Conservation (phyloP, 495 filamentous ascomycete species). For the Tuber umbilicatum region DNA sequence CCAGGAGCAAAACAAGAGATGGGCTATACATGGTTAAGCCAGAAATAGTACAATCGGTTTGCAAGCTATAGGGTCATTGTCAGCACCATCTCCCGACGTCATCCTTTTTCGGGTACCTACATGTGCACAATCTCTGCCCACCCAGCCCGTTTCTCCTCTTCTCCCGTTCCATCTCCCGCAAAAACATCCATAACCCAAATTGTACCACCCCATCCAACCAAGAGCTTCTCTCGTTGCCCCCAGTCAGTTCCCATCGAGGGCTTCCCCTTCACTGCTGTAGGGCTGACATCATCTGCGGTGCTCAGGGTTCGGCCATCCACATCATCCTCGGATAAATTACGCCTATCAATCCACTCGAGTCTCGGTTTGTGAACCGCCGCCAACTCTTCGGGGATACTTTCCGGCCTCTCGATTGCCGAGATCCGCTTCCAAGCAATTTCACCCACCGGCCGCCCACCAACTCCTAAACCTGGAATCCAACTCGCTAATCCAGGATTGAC, state of each 20-base stretch:
- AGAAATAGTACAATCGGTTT: constrained; percentile 93
- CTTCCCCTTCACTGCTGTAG: constrained; percentile 44
- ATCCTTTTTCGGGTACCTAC: constrained; percentile 49
- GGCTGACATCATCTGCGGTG: constrained; percentile 26
- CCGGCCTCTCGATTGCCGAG: constrained; percentile 61
- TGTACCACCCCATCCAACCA: constrained; percentile 91
- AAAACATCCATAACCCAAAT: constrained; percentile 93
- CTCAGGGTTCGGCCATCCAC: constrained; percentile 45
- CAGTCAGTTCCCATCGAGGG: constrained; percentile 44
- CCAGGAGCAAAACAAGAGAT: constrained; percentile 79
- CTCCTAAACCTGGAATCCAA: constrained; percentile 40
- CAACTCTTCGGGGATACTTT: constrained; percentile 66
- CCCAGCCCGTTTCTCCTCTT: constrained; percentile 65
- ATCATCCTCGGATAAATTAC: constrained; percentile 56
- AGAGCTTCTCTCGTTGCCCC: constrained; percentile 61
- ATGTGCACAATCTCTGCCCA: constrained; percentile 84
- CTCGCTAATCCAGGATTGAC: constrained; percentile 34
- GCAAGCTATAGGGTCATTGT: constrained; percentile 54
- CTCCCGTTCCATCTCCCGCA: constrained; percentile 63
- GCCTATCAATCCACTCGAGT: constrained; percentile 85
- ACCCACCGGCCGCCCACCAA: constrained; percentile 57
- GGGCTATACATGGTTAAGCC: constrained; percentile 96
- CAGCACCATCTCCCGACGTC: constrained; percentile 37
- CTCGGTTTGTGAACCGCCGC: constrained; percentile 86
- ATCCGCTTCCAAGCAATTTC: constrained; percentile 95